phyloP scores from a whole-genome alignment of 176 grass and related monocot species.

The Aegilops longissima region DNA sequence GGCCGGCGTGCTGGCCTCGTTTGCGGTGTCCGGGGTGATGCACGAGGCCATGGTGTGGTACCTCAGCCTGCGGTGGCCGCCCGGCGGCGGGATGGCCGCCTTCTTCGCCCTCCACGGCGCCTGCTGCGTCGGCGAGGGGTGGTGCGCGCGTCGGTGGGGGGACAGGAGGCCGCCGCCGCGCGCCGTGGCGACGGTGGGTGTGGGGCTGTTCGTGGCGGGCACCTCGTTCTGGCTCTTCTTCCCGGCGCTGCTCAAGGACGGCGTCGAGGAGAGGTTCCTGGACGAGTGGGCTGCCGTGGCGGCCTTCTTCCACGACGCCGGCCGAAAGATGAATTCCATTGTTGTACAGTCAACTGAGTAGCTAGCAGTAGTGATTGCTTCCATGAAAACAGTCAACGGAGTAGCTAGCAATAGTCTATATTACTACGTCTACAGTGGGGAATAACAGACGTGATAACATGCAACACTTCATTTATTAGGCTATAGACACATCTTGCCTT shows the following conservation, averaged over 20 bases:
- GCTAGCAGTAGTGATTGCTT: too few species aligned
- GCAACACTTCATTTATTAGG: too few species aligned
- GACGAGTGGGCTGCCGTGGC: constrained; percentile 10
- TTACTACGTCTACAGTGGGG: too few species aligned
- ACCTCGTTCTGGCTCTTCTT: constrained; percentile 47
- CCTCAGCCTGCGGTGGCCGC: not conserved
- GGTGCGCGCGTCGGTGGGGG: not conserved
- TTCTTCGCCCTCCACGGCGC: constrained; percentile 56
- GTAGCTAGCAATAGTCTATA: too few species aligned
- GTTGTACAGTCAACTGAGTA: not conserved
- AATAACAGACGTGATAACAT: too few species aligned
- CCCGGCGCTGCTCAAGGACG: constrained; percentile 29
- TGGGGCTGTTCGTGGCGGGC: constrained; percentile 1
- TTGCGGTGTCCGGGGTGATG: constrained; percentile 62
- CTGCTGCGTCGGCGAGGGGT: constrained; percentile 36
- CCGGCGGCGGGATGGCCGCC: not conserved
- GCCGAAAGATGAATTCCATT: not conserved
- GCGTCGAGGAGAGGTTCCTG: constrained; percentile 25
- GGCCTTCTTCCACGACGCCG: not conserved
- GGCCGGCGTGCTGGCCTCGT: constrained; percentile 29
- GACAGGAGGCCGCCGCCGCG: not conserved
- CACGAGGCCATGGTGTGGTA: constrained; percentile 60
- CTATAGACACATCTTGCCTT: too few species aligned
- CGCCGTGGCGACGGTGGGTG: not conserved
- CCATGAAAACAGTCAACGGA: too few species aligned